These are phyloP conservation scores for Syncephalastrum racemosum DNA, from an alignment of 371 early-diverging fungal genomes.

Conservation along the genomic window DNA sequence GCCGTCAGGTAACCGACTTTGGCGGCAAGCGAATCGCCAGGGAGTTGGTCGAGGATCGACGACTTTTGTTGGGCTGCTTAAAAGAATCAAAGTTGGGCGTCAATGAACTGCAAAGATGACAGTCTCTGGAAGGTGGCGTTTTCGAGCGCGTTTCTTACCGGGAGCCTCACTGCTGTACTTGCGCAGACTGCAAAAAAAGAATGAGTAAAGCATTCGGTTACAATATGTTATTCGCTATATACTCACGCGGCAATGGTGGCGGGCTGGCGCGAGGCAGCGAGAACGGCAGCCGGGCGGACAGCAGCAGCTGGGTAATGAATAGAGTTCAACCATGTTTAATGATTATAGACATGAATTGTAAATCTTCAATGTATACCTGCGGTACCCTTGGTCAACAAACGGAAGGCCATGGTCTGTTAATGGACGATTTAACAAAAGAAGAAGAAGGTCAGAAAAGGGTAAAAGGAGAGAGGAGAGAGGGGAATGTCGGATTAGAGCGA, in stretches of 20 bases:
- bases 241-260: constrained; percentile 47
- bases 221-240: not conserved
- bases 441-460: no score
- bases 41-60: constrained; percentile 88
- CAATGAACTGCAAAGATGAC: not conserved
- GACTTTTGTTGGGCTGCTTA: constrained; percentile 70
- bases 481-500: no score
- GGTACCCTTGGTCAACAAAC: constrained; percentile 33
- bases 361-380: constrained; percentile 19
- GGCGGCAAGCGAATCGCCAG: constrained; percentile 85
- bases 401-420: constrained; percentile 15
- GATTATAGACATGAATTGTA: not conserved
- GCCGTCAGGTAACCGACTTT: constrained; percentile 90
- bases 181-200: constrained; percentile 28
- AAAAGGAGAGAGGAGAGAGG: no score
- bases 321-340: not conserved
- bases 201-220: not conserved
- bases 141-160: constrained; percentile 17
- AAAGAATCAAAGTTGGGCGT: constrained; percentile 4
- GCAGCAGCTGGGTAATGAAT: constrained; percentile 30
- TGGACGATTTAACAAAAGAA: no score
- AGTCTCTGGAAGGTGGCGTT: not conserved
- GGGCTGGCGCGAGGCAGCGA: constrained; percentile 39
- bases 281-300: constrained; percentile 38
- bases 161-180: constrained; percentile 39